These are phyloP conservation scores for Spergularia bocconei DNA, from an alignment of 148 eudicot species.

Conservation along the genomic window DNA sequence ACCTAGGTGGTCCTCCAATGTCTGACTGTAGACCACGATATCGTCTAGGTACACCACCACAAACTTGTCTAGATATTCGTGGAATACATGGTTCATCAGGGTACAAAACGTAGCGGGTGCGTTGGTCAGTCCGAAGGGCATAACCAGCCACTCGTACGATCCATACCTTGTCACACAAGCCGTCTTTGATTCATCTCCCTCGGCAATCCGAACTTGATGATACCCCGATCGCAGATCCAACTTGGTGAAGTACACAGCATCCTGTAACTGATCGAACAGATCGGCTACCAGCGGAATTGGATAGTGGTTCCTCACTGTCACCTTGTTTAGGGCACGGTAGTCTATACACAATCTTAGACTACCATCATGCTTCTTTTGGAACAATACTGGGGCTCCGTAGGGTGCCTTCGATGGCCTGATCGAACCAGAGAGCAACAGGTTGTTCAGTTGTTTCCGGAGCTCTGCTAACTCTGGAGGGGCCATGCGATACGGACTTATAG, in stretches of 20 bases:
- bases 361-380: not conserved
- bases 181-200: not conserved
- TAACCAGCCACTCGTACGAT: too few relatives aligned
- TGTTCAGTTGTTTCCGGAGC: not conserved
- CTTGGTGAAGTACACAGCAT: not conserved
- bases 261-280: not conserved
- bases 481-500: too few relatives aligned
- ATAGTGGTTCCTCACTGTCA: too few relatives aligned
- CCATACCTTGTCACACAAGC: not conserved
- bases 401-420: not conserved
- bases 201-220: not conserved
- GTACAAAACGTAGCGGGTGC: too few relatives aligned
- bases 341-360: not conserved
- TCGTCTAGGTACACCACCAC: too few relatives aligned
- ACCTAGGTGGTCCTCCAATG: too few relatives aligned
- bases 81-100: too few relatives aligned
- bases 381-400: not conserved
- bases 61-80: too few relatives aligned
- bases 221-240: not conserved
- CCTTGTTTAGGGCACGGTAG: too few relatives aligned
- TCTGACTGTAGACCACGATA: too few relatives aligned
- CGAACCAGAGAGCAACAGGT: not conserved
- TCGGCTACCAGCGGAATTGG: too few relatives aligned
- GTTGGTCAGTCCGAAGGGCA: too few relatives aligned
- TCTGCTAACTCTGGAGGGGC: not conserved